These are phyloP conservation scores for Rosa lucieae DNA, from an alignment of 306 rosid species.

Conservation along the genomic window DNA sequence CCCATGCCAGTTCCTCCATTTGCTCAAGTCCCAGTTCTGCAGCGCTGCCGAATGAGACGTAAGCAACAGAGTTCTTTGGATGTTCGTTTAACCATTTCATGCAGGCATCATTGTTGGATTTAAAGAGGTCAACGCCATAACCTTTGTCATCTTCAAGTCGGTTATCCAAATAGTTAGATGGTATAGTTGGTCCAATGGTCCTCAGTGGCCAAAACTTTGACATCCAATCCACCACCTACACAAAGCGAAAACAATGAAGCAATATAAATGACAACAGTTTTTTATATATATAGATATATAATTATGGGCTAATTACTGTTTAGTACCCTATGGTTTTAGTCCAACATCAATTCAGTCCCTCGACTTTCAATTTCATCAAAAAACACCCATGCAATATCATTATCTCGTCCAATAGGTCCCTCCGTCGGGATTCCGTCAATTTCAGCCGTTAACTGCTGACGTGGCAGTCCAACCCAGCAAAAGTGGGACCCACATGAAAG, in stretches of 20 bases:
- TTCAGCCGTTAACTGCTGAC: too few species aligned
- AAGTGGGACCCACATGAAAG: too few species aligned
- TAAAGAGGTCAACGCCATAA: conserved; percentile 17
- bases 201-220: conserved; percentile 8
- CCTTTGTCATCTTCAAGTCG: conserved; percentile 25
- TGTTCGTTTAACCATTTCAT: conserved; percentile 28
- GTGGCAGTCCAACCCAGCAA: too few species aligned
- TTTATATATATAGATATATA: too few species aligned
- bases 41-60: conserved; percentile 34
- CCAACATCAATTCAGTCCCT: too few species aligned
- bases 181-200: conserved; percentile 39
- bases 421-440: too few species aligned
- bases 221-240: conserved; percentile 28
- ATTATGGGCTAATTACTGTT: too few species aligned
- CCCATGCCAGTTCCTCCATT: conserved; percentile 29
- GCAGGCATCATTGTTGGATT: not conserved
- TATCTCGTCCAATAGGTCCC: too few species aligned
- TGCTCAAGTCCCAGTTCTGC: conserved; percentile 20
- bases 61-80: conserved; percentile 17
- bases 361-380: too few species aligned
- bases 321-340: too few species aligned
- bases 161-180: conserved; percentile 25
- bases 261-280: not conserved
- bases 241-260: not conserved
- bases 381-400: too few species aligned